phyloP scores from a whole-genome alignment of 1,284 basidiomycete species.

The Meripilus lineatus region DNA sequence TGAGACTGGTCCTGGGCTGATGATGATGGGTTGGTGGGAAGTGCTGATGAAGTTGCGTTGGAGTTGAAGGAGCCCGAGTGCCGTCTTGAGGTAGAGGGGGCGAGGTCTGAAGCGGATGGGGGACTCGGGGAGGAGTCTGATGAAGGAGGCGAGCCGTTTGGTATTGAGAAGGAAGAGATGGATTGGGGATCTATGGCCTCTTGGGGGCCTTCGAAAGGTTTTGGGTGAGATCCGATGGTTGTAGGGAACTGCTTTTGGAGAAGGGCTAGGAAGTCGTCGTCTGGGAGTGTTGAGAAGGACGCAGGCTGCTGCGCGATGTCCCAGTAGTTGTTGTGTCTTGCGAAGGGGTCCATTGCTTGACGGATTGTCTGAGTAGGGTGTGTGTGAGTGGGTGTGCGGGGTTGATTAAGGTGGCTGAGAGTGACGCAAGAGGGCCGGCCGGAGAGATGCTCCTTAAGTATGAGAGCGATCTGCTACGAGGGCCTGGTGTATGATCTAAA shows the following conservation, averaged over 20 bases:
- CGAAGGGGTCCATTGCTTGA: slow-evolving; percentile 33
- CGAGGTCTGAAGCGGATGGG: slow-evolving; percentile 38
- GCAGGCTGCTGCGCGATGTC: slow-evolving; percentile 57
- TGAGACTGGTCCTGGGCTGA: slow-evolving; percentile 28
- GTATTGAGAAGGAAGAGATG: slow-evolving; percentile 36
- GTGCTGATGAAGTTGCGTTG: too few species aligned
- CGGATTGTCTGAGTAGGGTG: not conserved
- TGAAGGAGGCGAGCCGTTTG: slow-evolving; percentile 44
- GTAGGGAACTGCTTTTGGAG: slow-evolving; percentile 66
- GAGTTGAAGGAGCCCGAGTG: slow-evolving; percentile 29
- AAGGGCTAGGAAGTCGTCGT: slow-evolving; percentile 73
- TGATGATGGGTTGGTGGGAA: too few species aligned
- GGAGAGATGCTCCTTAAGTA: too few species aligned
- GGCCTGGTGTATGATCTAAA: too few species aligned
- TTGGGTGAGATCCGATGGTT: slow-evolving; percentile 19
- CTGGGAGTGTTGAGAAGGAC: slow-evolving; percentile 58
- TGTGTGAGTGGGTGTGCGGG: not conserved
- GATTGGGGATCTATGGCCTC: slow-evolving; percentile 55
- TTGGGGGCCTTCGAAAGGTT: slow-evolving; percentile 23
- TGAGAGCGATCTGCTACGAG: too few species aligned
- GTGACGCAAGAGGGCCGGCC: not conserved
- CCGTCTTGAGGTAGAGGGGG: slow-evolving; percentile 26
- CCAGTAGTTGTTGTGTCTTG: slow-evolving; percentile 49
- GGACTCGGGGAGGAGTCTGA: slow-evolving; percentile 74
- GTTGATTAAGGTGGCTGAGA: not conserved